Percentiles rank a stretch among this genome's conserved stretches.
Evolutionary conservation across 1,139 yeast genomes (phyloP).

Genomic region (Scheffersomyces cryptocercus): DNA sequence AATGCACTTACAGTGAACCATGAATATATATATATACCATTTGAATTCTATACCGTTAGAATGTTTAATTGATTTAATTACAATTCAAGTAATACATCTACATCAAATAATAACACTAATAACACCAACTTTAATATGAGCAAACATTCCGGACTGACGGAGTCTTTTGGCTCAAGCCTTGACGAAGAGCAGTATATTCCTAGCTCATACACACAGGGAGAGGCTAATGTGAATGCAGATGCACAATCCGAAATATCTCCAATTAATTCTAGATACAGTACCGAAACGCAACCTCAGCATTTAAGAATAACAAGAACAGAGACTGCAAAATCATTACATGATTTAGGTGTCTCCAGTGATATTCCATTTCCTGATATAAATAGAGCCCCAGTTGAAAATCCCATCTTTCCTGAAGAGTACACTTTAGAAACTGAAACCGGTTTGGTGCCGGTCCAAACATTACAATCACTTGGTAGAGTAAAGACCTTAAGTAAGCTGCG

Average conservation of each 20-base stretch:
- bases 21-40: background rate
- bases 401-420: slow-evolving; percentile 90
- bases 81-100: background rate
- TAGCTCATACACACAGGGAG: background rate
- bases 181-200: background rate
- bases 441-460: slow-evolving; percentile 73
- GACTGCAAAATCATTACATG: slow-evolving; percentile 65
- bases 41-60: background rate
- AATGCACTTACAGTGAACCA: background rate
- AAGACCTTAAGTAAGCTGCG: slow-evolving; percentile 23
- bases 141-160: background rate
- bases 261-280: slow-evolving; percentile 1
- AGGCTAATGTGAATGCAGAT: slow-evolving; percentile 27
- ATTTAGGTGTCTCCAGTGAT: slow-evolving; percentile 56
- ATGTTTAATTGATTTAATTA: background rate
- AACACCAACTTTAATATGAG: too few species aligned
- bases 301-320: slow-evolving; percentile 49
- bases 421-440: slow-evolving; percentile 86
- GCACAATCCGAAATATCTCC: slow-evolving; percentile 42
- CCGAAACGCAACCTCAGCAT: background rate
- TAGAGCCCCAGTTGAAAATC: slow-evolving; percentile 60
- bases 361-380: slow-evolving; percentile 59
- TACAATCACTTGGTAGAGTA: slow-evolving; percentile 66
- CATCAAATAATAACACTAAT: too few species aligned
- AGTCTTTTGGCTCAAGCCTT: background rate